phyloP scores from a whole-genome alignment of 305 asterid species.

The Euphrasia arctica region DNA sequence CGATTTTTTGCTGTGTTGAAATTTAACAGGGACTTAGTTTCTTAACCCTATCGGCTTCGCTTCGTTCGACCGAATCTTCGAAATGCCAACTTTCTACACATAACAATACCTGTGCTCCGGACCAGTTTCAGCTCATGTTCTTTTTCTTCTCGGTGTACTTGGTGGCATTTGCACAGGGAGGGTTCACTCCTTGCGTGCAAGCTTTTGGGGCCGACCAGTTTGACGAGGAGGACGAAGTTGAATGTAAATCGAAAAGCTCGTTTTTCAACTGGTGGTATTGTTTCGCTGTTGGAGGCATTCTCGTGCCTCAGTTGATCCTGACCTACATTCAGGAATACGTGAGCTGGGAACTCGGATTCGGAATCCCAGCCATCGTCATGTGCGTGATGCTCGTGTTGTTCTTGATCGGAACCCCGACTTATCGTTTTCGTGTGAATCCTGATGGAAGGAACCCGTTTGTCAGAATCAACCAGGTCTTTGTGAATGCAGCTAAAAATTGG shows the following conservation, averaged over 20 bases:
- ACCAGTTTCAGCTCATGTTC: slow-evolving; percentile 23
- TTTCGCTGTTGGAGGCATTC: slow-evolving; percentile 18
- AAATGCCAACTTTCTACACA: slow-evolving; percentile 20
- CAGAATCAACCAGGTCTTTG: slow-evolving; percentile 33
- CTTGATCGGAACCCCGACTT: slow-evolving; percentile 30
- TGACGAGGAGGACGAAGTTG: slow-evolving; percentile 28
- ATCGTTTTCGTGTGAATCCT: slow-evolving; percentile 24
- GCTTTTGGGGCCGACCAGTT: slow-evolving; percentile 45
- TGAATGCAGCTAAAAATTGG: slow-evolving; percentile 25
- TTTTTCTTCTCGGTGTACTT: slow-evolving; percentile 40
- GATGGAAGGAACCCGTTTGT: slow-evolving; percentile 29
- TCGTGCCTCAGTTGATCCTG: slow-evolving; percentile 30
- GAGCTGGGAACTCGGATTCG: slow-evolving; percentile 56
- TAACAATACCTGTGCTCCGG: slow-evolving; percentile 23
- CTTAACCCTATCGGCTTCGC: slow-evolving; percentile 35
- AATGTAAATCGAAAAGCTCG: slow-evolving; percentile 36
- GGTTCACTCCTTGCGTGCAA: slow-evolving; percentile 36
- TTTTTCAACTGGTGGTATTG: slow-evolving; percentile 61
- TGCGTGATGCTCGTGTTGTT: slow-evolving; percentile 27
- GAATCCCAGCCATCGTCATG: slow-evolving; percentile 40
- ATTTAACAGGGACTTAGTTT: slow-evolving; percentile 39
- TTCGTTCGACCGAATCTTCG: slow-evolving; percentile 19
- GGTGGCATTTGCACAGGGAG: slow-evolving; percentile 46
- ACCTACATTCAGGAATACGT: slow-evolving; percentile 45
- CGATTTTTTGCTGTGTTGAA: too few relatives aligned